These are phyloP conservation scores for Hamigera avellanea DNA, from an alignment of 495 filamentous ascomycete genomes.

Conservation along the genomic window DNA sequence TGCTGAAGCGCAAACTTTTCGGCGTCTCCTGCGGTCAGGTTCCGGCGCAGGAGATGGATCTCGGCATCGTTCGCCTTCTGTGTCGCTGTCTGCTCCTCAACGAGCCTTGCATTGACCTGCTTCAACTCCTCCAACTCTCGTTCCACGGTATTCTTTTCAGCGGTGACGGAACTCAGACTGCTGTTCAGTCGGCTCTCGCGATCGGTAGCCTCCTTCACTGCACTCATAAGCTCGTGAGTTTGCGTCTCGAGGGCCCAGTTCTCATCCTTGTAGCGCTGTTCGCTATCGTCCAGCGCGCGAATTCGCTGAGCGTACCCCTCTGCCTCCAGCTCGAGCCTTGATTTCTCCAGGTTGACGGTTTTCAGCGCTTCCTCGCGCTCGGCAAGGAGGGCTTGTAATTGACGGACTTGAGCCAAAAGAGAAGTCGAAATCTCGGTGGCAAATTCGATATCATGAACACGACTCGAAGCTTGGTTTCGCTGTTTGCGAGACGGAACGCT, in stretches of 20 bases:
- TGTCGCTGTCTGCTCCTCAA: conserved; percentile 62
- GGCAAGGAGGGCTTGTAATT: conserved; percentile 67
- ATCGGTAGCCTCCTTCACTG: conserved; percentile 58
- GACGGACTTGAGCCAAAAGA: conserved; percentile 77
- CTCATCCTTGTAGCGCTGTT: conserved; percentile 91
- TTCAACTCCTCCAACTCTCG: conserved; percentile 84
- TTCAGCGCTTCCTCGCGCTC: conserved; percentile 84
- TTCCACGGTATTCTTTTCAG: conserved; percentile 67
- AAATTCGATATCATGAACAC: conserved; percentile 90
- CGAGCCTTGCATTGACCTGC: conserved; percentile 59
- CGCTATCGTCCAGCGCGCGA: conserved; percentile 76
- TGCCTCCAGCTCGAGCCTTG: conserved; percentile 67
- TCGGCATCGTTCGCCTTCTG: conserved; percentile 85
- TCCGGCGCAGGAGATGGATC: conserved; percentile 64
- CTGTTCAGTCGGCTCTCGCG: conserved; percentile 71
- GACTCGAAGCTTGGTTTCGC: conserved; percentile 77
- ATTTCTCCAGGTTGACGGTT: conserved; percentile 57
- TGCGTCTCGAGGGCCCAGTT: conserved; percentile 94
- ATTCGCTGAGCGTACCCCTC: conserved; percentile 70
- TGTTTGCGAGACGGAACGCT: conserved; percentile 73
- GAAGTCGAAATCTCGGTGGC: conserved; percentile 91
- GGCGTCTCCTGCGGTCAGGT: conserved; percentile 57
- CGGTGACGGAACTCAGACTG: conserved; percentile 48
- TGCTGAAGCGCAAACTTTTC: conserved; percentile 65
- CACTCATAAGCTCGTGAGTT: conserved; percentile 65